Conservation (phyloP, 805 yeast species). For the Sugiyamaella marilandica region DNA sequence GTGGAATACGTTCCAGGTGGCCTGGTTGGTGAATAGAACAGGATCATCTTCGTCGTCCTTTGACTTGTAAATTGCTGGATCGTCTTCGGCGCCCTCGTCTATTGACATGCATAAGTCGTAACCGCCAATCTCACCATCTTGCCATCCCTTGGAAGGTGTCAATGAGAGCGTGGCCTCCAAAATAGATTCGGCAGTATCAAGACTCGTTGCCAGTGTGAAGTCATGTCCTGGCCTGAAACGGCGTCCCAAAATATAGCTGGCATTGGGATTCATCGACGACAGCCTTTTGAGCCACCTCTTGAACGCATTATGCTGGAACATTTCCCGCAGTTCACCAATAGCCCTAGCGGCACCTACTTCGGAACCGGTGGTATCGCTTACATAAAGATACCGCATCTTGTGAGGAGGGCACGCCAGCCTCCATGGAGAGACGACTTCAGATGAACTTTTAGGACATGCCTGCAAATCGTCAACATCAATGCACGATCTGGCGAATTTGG, state of each 20-base stretch:
- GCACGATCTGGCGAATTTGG: conserved; percentile 41
- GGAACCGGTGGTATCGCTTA: conserved; percentile 54
- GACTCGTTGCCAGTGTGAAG: conserved; percentile 80
- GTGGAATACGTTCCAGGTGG: conserved; percentile 75
- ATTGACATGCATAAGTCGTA: conserved; percentile 80
- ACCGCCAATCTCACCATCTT: conserved; percentile 84
- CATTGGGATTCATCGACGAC: conserved; percentile 54
- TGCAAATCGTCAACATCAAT: conserved; percentile 50
- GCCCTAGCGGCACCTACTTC: conserved; percentile 21
- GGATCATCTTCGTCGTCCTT: conserved; percentile 64
- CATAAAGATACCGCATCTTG: conserved; percentile 78
- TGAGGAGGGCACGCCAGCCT: conserved; percentile 90
- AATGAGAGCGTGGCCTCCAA: conserved; percentile 78
- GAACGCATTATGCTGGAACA: conserved; percentile 59
- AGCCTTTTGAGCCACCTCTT: conserved; percentile 61
- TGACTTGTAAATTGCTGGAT: conserved; percentile 76
- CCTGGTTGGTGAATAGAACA: conserved; percentile 72
- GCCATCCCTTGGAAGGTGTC: conserved; percentile 85
- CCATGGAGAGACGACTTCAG: conserved; percentile 72
- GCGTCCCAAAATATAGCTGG: conserved; percentile 68
- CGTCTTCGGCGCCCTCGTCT: conserved; percentile 45
- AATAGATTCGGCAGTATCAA: conserved; percentile 38
- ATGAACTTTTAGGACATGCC: conserved; percentile 49
- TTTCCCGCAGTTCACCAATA: conserved; percentile 43
- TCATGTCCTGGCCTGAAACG: conserved; percentile 95